Percentiles rank a stretch among this genome's conserved stretches.
Evolutionary conservation across 2,329 filamentous ascomycete species (phyloP).

Genomic region (Sclerotinia minor): DNA sequence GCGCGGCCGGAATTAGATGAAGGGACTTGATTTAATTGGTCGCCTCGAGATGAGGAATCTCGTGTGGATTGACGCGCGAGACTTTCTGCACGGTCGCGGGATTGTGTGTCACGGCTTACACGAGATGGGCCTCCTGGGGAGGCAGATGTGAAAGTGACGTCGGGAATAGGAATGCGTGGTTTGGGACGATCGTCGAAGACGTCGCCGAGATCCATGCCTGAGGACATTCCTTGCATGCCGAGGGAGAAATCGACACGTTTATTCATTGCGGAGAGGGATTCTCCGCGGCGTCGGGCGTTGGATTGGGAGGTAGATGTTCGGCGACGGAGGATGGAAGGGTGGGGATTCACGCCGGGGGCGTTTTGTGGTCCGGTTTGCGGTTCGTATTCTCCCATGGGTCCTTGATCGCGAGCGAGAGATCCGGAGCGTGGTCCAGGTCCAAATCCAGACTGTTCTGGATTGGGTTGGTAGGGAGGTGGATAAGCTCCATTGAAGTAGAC

Average conservation of each 20-base stretch:
- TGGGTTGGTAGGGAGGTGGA: slow-evolving; percentile 28
- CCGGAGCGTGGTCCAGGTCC: slow-evolving; percentile 40
- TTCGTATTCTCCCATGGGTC: slow-evolving; percentile 13
- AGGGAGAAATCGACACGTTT: slow-evolving; percentile 71
- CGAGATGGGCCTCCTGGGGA: slow-evolving; percentile 32
- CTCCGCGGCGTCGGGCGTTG: slow-evolving; percentile 51
- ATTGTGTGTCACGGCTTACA: not conserved
- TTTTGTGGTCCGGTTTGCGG: slow-evolving; percentile 19
- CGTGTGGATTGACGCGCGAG: slow-evolving; percentile 30
- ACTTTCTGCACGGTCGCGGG: slow-evolving; percentile 26
- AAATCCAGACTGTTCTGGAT: slow-evolving; percentile 18
- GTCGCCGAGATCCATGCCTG: slow-evolving; percentile 61
- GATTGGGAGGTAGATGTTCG: slow-evolving; percentile 43
- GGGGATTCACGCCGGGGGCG: slow-evolving; percentile 36
- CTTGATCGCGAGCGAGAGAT: slow-evolving; percentile 39
- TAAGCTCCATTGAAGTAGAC: slow-evolving; percentile 39
- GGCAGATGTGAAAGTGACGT: slow-evolving; percentile 38
- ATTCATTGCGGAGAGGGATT: slow-evolving; percentile 57
- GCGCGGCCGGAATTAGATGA: slow-evolving; percentile 35
- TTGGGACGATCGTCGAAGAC: slow-evolving; percentile 58
- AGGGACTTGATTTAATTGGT: slow-evolving; percentile 39
- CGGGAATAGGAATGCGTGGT: slow-evolving; percentile 38
- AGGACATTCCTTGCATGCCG: slow-evolving; percentile 61
- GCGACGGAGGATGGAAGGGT: slow-evolving; percentile 57
- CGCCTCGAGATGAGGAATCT: slow-evolving; percentile 24